These are phyloP conservation scores for Lachnellula occidentalis DNA, from an alignment of 2,329 filamentous ascomycete genomes.

Conservation along the genomic window DNA sequence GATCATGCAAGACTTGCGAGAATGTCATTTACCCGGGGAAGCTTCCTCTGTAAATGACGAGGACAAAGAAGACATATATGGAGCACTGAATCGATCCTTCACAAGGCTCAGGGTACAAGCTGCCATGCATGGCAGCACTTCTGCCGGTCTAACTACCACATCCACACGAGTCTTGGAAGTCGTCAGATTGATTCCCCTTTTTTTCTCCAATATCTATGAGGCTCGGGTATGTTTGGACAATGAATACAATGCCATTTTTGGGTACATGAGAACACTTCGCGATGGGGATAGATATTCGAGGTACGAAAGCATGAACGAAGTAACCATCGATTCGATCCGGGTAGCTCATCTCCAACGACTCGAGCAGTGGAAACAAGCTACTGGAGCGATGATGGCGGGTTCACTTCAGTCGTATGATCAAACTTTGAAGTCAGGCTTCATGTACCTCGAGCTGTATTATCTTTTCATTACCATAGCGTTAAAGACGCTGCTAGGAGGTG, in stretches of 20 bases:
- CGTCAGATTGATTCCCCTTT: background rate
- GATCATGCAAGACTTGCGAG: background rate
- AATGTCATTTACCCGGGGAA: background rate
- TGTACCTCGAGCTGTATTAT: constrained; percentile 14
- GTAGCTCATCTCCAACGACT: background rate
- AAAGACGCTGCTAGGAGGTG: constrained; percentile 14
- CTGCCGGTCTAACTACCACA: background rate
- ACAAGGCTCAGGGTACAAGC: constrained; percentile 4
- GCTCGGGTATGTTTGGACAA: constrained; percentile 10
- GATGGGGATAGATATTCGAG: background rate
- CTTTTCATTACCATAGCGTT: background rate
- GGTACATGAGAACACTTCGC: constrained; percentile 4
- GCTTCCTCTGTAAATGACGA: background rate
- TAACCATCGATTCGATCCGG: background rate
- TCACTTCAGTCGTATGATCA: background rate
- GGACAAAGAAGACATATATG: background rate
- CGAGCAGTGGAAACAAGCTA: constrained; percentile 1
- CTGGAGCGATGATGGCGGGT: background rate
- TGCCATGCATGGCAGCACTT: constrained; percentile 2
- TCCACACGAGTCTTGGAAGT: background rate
- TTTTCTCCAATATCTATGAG: constrained; percentile 7
- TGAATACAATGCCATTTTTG: constrained; percentile 8
- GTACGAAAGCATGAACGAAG: background rate
- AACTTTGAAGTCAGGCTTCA: background rate
- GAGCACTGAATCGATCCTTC: constrained; percentile 3